Base-by-base conservation (phyloP, 169 alveolate species). In the Eimeria acervulina region DNA sequence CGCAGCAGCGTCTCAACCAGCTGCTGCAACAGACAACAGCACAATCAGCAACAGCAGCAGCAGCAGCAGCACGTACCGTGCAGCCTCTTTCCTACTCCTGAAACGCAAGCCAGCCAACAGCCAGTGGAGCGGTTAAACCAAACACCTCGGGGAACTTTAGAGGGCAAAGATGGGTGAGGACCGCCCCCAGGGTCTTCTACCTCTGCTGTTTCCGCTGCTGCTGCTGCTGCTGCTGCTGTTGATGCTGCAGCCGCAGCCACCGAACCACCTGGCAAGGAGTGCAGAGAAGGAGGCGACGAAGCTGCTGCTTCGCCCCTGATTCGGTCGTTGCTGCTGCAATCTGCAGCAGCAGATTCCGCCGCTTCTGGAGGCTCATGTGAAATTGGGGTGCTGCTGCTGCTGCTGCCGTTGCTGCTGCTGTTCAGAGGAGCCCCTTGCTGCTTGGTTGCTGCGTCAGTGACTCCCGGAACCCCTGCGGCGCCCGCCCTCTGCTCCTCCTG, bases 61-160 rank as follows among this genome's bases (percentile, higher is more conserved):
- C 66, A 55, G 26, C 26, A 55, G 66, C 66, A 55, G 26, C n/a
- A 19, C n/a, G n/a, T 72, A 76, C 95, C 95, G 51, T 90, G 85
- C 59, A 90, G 95, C 59, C 95, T 44, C 76, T 90, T 90, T 28
- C 95, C 95, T 2, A 90, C 95, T 12, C 95, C 95, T 5, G 95
- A 90, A 36, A 90, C 95, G 44, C 95, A 90, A 7, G 95, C 95
- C 31, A 90, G 90, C 95, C 95, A 90, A 66, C 95, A 90, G 90
- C 95, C 84, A 1, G 95, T 90, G 17, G 95, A 90, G 4, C 95
- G 95, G 68, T 90, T 90, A 66, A 47, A 90, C 95, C 95, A 90
- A 12, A 90, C 95, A 0, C 95, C 95, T 19, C 95, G 90, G 26
- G 95, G 95, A 19, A 90, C 95, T 28, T 83, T 83, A 15, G 91